These are phyloP conservation scores for Fusarium sp. DNA, from an alignment of 2,329 filamentous ascomycete species.

Conservation along the genomic window DNA sequence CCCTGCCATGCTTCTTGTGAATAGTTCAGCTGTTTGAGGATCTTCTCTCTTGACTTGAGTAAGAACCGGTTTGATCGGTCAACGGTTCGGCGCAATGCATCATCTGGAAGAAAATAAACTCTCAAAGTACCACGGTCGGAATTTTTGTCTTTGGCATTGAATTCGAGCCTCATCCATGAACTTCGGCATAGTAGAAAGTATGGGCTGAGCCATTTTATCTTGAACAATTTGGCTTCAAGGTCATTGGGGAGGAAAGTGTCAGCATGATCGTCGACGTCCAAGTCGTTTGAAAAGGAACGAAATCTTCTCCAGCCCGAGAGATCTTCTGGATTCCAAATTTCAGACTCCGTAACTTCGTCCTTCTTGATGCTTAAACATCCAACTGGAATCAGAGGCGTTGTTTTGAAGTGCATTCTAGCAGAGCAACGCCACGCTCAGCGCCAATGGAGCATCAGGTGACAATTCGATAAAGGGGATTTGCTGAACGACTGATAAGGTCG, in stretches of 20 bases:
- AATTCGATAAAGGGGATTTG: neutral
- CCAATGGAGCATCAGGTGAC: neutral
- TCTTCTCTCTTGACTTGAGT: constrained; percentile 55
- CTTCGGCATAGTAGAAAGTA: constrained; percentile 50
- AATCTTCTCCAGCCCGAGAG: constrained; percentile 47
- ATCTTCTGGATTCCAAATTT: constrained; percentile 24
- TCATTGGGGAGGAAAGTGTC: constrained; percentile 22
- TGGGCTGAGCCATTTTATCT: constrained; percentile 34
- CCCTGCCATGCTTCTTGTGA: constrained; percentile 68
- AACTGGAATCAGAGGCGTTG: constrained; percentile 53
- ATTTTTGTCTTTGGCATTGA: constrained; percentile 42
- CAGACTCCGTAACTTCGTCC: constrained; percentile 30
- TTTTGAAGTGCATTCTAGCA: constrained; percentile 31
- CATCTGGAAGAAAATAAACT: constrained; percentile 73
- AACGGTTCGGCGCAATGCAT: constrained; percentile 66
- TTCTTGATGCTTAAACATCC: constrained; percentile 52
- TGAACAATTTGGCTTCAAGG: constrained; percentile 48
- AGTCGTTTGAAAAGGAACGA: constrained; percentile 30
- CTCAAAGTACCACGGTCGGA: constrained; percentile 54
- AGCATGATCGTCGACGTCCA: neutral
- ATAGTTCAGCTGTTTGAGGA: constrained; percentile 67
- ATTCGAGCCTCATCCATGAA: constrained; percentile 59
- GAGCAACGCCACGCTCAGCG: neutral
- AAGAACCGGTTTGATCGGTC: constrained; percentile 60
- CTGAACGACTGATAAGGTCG: too few relatives aligned